A percentile compares a stretch with the other conserved stretches of the same genome.
These are phyloP conservation scores for Colletotrichum scovillei DNA, from an alignment of 2,329 filamentous ascomycete genomes.

Conservation along the genomic window DNA sequence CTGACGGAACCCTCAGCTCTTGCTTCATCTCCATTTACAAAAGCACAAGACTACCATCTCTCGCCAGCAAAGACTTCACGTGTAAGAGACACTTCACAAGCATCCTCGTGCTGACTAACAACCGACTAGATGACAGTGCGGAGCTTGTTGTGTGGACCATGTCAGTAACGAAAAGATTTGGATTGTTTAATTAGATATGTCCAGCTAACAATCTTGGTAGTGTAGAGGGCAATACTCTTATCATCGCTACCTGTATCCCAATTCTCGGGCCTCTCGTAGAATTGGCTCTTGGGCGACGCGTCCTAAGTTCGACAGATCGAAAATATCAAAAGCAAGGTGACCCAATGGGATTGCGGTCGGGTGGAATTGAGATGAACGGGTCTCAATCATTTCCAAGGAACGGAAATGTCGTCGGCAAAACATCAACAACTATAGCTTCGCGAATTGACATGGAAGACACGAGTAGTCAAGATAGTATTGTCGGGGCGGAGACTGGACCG, in stretches of 20 bases:
- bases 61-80: constrained; percentile 12
- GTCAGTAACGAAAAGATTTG: background rate
- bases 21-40: constrained; percentile 19
- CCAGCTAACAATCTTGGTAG: background rate
- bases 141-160: constrained; percentile 20
- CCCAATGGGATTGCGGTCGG: background rate
- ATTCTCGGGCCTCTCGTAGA: background rate
- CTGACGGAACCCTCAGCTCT: background rate
- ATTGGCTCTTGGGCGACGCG: background rate
- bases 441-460: background rate
- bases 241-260: constrained; percentile 7
- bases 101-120: background rate
- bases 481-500: background rate
- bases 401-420: background rate
- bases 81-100: background rate
- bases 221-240: constrained; percentile 16
- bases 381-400: background rate
- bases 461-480: constrained; percentile 19
- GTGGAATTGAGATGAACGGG: background rate
- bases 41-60: constrained; percentile 8
- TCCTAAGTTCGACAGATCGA: constrained; percentile 2
- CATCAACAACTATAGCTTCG: background rate
- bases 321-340: constrained; percentile 12
- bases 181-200: background rate
- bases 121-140: constrained; percentile 4